Conservation (phyloP, 148 eudicot genomes). For the Fagopyrum esculentum region DNA sequence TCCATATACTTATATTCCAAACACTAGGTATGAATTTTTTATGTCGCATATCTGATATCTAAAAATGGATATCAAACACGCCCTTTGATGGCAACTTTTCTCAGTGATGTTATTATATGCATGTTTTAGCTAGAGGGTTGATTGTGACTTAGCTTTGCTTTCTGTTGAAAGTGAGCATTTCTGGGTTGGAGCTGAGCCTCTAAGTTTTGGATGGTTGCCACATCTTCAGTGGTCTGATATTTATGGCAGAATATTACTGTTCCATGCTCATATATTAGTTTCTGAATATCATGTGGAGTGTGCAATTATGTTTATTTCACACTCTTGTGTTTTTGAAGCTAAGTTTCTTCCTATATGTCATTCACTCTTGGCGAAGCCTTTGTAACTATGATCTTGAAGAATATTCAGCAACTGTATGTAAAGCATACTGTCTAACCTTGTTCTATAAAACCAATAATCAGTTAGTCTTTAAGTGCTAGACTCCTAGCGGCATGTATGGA, state of each 20-base stretch:
- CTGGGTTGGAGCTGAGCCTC: constrained; percentile 85
- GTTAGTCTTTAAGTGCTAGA: too few relatives aligned
- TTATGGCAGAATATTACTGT: constrained; percentile 6
- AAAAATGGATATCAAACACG: too few relatives aligned
- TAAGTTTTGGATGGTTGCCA: constrained; percentile 72
- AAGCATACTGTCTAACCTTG: not conserved
- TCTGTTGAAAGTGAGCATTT: constrained; percentile 80
- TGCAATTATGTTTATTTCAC: not conserved
- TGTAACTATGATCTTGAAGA: not conserved
- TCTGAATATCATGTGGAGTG: not conserved
- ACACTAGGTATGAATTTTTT: too few relatives aligned
- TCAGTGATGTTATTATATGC: constrained; percentile 22
- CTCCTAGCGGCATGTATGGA: too few relatives aligned
- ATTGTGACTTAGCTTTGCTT: constrained; percentile 91
- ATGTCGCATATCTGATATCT: too few relatives aligned
- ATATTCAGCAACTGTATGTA: not conserved
- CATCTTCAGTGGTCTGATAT: constrained; percentile 49
- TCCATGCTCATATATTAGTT: not conserved
- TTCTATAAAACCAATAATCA: too few relatives aligned
- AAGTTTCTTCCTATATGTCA: not conserved
- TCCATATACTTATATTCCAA: too few relatives aligned
- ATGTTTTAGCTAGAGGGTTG: constrained; percentile 97
- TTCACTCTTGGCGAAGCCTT: not conserved
- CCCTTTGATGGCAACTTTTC: constrained; percentile 12
- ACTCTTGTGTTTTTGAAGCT: not conserved